Base-by-base conservation (phyloP, 192 early-diverging fungal genomes). In the Coemansia sp. region DNA sequence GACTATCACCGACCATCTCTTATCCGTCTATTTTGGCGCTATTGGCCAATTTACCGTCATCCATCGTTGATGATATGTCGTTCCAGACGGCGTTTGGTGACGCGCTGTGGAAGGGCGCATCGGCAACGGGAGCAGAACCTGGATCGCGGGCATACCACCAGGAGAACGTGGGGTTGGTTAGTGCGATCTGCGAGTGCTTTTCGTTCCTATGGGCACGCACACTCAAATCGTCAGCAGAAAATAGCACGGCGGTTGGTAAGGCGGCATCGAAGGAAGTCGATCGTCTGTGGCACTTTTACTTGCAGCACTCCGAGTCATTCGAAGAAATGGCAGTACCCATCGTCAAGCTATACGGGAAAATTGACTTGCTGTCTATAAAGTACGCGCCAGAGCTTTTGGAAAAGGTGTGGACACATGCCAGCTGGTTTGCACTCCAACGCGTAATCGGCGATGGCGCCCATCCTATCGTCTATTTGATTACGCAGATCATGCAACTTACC, bases 11-110 rank as follows among this genome's bases (percentile, higher is more conserved):
- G 1, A 80, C 70, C 1, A 72, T 89, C 16, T 85, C 92, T 1
- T 96, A 91, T 66, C 92, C 94, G 7, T 90, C 92, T 43, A 76
- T 98, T 43, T 73, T 96, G 59, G 88, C 92, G 1, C 74, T 96
- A 8, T 69, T 96, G 42, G 86, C 87, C 7, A 76, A 85, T 66
- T 57, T 94, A 11, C 91, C 92, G 1, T 62, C 72, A n/a, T 26
- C 28, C 0, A 39, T 75, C 2, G 39, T 78, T 16, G 73, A 84
- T 44, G 59, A 55, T 8, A 66, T 77, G 39, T 62, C 59, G 49
- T 84, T 84, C 43, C 73, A 69, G 40, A 47, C 59, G 26, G 40
- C 37, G 46, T 70, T 84, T 32, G 47, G 66, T 28, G 62, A 57
- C 30, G 81, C 77, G 23, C 70, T 84, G 21, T 84, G 81, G 81